Percentiles rank a stretch among this genome's conserved stretches.
Conservation (phyloP, 768 basidiomycete genomes). For the Rhizopogon sp. region DNA sequence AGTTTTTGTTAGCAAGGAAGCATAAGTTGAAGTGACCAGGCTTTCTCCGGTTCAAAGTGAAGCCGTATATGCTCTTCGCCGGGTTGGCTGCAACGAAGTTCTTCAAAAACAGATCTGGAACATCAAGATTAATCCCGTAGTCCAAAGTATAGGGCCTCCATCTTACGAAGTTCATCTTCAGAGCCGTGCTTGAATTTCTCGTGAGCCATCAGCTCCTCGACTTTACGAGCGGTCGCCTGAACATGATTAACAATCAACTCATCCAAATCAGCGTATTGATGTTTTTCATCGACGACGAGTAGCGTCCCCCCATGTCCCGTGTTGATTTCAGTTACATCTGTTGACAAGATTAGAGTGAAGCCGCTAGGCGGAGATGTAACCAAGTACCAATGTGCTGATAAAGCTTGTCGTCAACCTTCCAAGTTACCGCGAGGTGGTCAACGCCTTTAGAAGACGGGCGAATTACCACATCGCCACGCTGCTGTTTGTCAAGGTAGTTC, state of each 20-base stretch:
- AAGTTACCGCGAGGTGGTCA: conserved; percentile 94
- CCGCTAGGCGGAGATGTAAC: background rate
- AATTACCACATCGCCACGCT: conserved; percentile 94
- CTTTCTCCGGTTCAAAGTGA: conserved; percentile 81
- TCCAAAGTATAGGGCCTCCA: background rate
- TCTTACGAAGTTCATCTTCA: conserved; percentile 88
- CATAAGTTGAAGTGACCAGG: conserved; percentile 93
- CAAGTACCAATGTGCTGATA: conserved; percentile 92
- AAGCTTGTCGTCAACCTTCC: conserved; percentile 96
- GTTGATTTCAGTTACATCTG: conserved; percentile 82
- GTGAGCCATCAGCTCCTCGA: conserved; percentile 91
- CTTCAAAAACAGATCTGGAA: conserved; percentile 75
- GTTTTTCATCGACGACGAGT: conserved; percentile 69
- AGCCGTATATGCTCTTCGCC: conserved; percentile 92
- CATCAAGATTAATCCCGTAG: background rate
- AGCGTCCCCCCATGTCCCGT: conserved; percentile 66
- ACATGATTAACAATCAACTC: conserved; percentile 97
- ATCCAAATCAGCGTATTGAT: conserved; percentile 90
- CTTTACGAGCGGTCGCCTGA: conserved; percentile 86
- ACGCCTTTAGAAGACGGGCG: conserved; percentile 92
- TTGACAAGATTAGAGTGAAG: conserved; percentile 5
- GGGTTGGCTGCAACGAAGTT: conserved; percentile 93
- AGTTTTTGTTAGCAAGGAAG: conserved; percentile 90
- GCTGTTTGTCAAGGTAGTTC: conserved; percentile 80
- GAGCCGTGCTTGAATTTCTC: conserved; percentile 91